Percentiles rank a stretch among this genome's conserved stretches.
Conservation (phyloP, 805 yeast genomes). For the Ogataea thermomethanolica region DNA sequence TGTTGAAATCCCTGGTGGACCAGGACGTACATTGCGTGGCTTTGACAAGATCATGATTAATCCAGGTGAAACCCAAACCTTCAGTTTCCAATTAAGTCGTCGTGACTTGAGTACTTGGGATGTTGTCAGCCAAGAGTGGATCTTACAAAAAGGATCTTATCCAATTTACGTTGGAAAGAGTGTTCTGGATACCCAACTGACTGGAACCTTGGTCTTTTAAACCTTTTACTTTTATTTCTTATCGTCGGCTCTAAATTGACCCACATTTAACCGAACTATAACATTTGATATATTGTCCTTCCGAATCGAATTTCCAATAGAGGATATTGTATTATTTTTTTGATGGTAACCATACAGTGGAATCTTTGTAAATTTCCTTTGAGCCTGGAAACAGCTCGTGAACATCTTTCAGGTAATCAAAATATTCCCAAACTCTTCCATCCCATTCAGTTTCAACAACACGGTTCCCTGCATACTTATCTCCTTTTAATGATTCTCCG, state of each 20-base stretch:
- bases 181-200: slow-evolving; percentile 17
- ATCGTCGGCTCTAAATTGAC: background rate
- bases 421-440: slow-evolving; percentile 39
- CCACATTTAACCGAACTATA: too few relatives aligned
- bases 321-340: background rate
- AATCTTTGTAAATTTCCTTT: slow-evolving; percentile 24
- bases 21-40: slow-evolving; percentile 41
- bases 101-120: slow-evolving; percentile 46
- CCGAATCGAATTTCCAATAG: too few relatives aligned
- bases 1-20: slow-evolving; percentile 41
- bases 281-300: too few relatives aligned
- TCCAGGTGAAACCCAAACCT: slow-evolving; percentile 31
- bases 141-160: slow-evolving; percentile 42
- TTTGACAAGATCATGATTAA: slow-evolving; percentile 39
- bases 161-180: slow-evolving; percentile 35
- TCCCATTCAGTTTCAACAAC: slow-evolving; percentile 39
- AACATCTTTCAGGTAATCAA: slow-evolving; percentile 30
- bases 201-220: slow-evolving; percentile 10
- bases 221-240: background rate
- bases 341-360: slow-evolving; percentile 4
- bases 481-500: too few relatives aligned
- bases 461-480: too few relatives aligned
- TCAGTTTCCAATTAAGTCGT: slow-evolving; percentile 37
- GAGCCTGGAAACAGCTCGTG: slow-evolving; percentile 38
- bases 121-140: slow-evolving; percentile 41